Evolutionary conservation across 108 stramenopile species (phyloP), one percentile per base, ranked within the genome.

Genomic region (Stephanodiscus triporus): DNA sequence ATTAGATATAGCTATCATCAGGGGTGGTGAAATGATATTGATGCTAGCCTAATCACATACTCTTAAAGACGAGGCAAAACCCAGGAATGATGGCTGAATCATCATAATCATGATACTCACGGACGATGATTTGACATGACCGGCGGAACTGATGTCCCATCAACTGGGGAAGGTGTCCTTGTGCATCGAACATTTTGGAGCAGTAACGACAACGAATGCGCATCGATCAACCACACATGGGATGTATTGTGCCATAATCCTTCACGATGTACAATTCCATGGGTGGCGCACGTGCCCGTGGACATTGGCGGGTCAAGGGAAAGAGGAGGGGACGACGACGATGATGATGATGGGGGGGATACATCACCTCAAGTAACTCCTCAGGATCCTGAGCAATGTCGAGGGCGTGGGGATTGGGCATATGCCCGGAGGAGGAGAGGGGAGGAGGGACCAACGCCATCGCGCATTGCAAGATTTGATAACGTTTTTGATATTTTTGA

Each of bases 111-210:
- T n/a, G 19, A 53, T 42, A 23, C 62, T 75, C n/a, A n/a, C n/a
- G n/a, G n/a, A n/a, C 2, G 64, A 65, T n/a, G 72, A 49, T 37
- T 74, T 72, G 14, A 84, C 73, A 37, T 84, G 84, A 1, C 84
- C 84, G 1, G 84, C 84, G 19, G 70, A 71, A 27, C 61, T 64
- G 26, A 84, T 84, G 53, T 84, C 84, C 80, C 75, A 84, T 11
- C 73, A 17, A 22, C 68, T 61, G 13, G 84, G 84, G 66, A 81
- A 84, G 20, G 80, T 79, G 62, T 84, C 84, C 37, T 84, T 84
- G 10, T 37, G 55, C 70, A 55, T 26, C 6, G 76, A 77, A 13
- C 84, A 64, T 26, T 67, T 53, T 84, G 84, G 32, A 84, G 61
- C 24, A 80, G 10, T 9, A 84, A 26, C 19, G 51, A 51, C n/a